These are phyloP conservation scores for Angomonas deanei DNA, from an alignment of 208 protist species.

Conservation along the genomic window DNA sequence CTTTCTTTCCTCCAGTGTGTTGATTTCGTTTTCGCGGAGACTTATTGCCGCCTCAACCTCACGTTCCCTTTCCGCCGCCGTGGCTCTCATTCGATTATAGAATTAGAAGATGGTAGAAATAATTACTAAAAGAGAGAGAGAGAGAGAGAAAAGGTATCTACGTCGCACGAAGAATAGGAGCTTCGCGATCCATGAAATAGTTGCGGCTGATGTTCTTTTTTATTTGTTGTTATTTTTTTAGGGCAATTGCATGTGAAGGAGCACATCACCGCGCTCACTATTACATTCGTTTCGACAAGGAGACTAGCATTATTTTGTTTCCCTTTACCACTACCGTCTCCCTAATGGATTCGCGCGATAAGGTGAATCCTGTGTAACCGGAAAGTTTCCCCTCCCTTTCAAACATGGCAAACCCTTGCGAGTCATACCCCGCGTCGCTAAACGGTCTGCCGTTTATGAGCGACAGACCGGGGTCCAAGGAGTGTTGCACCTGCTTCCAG, in stretches of 20 bases:
- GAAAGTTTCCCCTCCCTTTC: constrained; percentile 64
- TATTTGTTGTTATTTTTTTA: neutral
- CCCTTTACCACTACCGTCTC: constrained; percentile 65
- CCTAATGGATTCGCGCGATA: constrained; percentile 38
- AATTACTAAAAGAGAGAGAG: constrained; percentile 8
- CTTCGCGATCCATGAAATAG: neutral
- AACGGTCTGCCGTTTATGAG: constrained; percentile 23
- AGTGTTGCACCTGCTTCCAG: constrained; percentile 74
- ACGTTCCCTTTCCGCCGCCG: constrained; percentile 42
- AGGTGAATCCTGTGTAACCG: constrained; percentile 31
- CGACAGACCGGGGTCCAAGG: constrained; percentile 32
- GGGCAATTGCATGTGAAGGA: neutral
- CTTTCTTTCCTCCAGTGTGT: constrained; percentile 48
- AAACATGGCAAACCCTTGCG: constrained; percentile 70
- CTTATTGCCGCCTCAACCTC: constrained; percentile 61
- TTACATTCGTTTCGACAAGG: constrained; percentile 43
- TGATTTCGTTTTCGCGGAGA: constrained; percentile 57
- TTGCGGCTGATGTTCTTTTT: neutral
- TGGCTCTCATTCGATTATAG: constrained; percentile 35
- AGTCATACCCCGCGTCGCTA: constrained; percentile 52
- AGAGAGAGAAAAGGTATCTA: constrained; percentile 2
- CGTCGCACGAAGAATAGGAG: neutral
- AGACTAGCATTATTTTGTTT: constrained; percentile 51
- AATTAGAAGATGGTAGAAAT: neutral
- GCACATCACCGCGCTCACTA: neutral